Base-by-base conservation (phyloP, 768 basidiomycete species). In the Pleurotus eryngii region DNA sequence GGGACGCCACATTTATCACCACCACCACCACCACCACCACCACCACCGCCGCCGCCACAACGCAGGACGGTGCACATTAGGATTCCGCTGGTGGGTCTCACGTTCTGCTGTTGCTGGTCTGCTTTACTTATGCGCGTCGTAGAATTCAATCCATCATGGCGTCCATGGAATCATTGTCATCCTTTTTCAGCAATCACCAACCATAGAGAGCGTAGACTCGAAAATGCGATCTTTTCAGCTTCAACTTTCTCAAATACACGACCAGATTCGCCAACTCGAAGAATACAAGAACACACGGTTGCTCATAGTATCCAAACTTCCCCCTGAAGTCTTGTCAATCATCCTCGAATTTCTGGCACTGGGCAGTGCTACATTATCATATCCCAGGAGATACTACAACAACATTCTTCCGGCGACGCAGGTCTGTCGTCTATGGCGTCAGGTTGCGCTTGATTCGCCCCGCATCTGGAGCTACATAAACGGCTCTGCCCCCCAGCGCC, bases 401-500 rank as follows among this genome's bases (percentile, higher is more conserved):
- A n/a, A 45, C 30, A 30, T 24, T 14, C 49, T 50, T 17, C 35
- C 35, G 6, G 30, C 20, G 9, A 50, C 49, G 15, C 49, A 50
- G 27, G 49, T 50, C 15, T 50, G 49, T 17, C 49, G 49, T 4
- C 15, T 17, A 22, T 50, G 49, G 49, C 35, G 49, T 30, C 4
- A 30, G 7, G 27, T 50, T 11, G 30, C 49, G 6, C 27, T 50
- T 9, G 35, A 50, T 37, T 15, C 49, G 4, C 49, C 49, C n/a
- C n/a, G 49, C n/a, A 17, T 50, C 22, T 50, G 49, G 49, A 37
- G 49, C 27, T 50, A 35, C 30, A 50, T 50, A 30, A 9, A 50
- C 7, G 38, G 6, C 15, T 35, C 27, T 8, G 35, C 35, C 8
- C 24, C 49, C 15, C 14, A 5, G 30, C 49, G 49, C 14, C 20